Percentiles rank a stretch among this genome's conserved stretches.
Evolutionary conservation across 495 filamentous ascomycete species (phyloP).

Genomic region (Penicillium ucsense): DNA sequence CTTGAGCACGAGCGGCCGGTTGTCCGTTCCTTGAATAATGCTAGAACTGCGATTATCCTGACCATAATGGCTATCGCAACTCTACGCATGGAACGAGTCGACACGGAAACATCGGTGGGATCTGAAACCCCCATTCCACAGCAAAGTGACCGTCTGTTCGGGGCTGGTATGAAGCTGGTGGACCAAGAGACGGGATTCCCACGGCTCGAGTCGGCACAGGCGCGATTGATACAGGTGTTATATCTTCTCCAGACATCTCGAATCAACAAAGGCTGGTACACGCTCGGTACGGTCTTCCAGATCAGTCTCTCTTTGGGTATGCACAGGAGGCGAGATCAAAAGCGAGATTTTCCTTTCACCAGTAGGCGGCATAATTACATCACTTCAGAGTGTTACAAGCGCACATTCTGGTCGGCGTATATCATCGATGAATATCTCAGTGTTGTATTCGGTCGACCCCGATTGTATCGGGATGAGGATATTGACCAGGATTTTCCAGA

Average conservation of each 20-base stretch:
- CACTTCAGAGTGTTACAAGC: slow-evolving; percentile 10
- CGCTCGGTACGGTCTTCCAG: slow-evolving; percentile 12
- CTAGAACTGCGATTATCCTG: neutral
- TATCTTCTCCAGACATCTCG: slow-evolving; percentile 19
- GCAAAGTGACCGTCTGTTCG: neutral
- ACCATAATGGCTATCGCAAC: neutral
- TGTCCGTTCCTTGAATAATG: neutral
- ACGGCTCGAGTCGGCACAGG: slow-evolving; percentile 15
- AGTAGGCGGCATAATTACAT: slow-evolving; percentile 11
- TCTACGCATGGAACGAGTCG: neutral
- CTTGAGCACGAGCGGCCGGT: neutral
- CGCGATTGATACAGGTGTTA: slow-evolving; percentile 14
- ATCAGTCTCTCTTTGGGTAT: slow-evolving; percentile 5
- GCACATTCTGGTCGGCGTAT: slow-evolving; percentile 5
- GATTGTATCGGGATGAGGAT: slow-evolving; percentile 2
- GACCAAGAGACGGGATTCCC: slow-evolving; percentile 13
- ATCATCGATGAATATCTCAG: slow-evolving; percentile 14
- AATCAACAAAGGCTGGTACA: slow-evolving; percentile 19
- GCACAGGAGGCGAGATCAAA: slow-evolving; percentile 1
- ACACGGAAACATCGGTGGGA: neutral
- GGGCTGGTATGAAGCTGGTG: neutral
- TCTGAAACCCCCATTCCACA: neutral
- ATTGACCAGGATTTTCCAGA: neutral
- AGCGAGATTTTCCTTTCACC: slow-evolving; percentile 3
- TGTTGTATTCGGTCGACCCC: slow-evolving; percentile 16